A percentile compares a stretch with the other conserved stretches of the same genome.
phyloP scores from a whole-genome alignment of 2,329 filamentous ascomycete genomes.

The Colletotrichum sidae region DNA sequence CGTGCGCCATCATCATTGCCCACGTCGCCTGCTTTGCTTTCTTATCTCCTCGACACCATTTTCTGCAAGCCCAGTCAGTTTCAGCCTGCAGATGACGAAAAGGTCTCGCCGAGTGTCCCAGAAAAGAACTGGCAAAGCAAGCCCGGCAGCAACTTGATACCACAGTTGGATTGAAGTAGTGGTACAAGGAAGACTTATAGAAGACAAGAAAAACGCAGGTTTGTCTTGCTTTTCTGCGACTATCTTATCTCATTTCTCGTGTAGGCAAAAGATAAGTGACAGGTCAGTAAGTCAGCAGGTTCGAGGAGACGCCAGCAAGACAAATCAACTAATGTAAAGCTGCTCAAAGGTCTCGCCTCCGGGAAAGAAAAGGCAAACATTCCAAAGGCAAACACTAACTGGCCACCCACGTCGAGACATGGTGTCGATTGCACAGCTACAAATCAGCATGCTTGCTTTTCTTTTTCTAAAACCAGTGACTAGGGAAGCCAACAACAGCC shows the following conservation, averaged over 20 bases:
- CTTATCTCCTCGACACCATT: constrained; percentile 20
- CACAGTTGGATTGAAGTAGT: constrained; percentile 14
- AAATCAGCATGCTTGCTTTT: constrained; percentile 23
- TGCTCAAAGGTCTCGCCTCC: constrained; percentile 4
- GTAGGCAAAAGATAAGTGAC: constrained; percentile 25
- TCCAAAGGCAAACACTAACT: constrained; percentile 9
- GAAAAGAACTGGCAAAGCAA: constrained; percentile 9
- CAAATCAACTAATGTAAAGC: constrained; percentile 27
- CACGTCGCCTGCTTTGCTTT: constrained; percentile 6
- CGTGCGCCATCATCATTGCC: not conserved
- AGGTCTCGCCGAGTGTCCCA: constrained; percentile 22
- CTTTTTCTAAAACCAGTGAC: constrained; percentile 3
- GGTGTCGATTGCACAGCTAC: constrained; percentile 22
- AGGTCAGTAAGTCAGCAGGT: constrained; percentile 32
- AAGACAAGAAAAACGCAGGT: constrained; percentile 4
- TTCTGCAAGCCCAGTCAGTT: constrained; percentile 8
- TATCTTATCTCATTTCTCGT: constrained; percentile 27
- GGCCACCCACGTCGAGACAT: not conserved
- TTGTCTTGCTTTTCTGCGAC: constrained; percentile 19
- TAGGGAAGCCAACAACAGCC: constrained; percentile 5
- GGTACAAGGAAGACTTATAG: constrained; percentile 21
- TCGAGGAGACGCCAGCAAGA: constrained; percentile 26
- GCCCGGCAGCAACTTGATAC: not conserved
- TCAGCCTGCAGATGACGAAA: constrained; percentile 23
- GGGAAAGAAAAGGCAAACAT: constrained; percentile 30